Percentiles rank a stretch among this genome's conserved stretches.
Evolutionary conservation across 1,284 basidiomycete genomes (phyloP).

Genomic region (Mycena sp.): DNA sequence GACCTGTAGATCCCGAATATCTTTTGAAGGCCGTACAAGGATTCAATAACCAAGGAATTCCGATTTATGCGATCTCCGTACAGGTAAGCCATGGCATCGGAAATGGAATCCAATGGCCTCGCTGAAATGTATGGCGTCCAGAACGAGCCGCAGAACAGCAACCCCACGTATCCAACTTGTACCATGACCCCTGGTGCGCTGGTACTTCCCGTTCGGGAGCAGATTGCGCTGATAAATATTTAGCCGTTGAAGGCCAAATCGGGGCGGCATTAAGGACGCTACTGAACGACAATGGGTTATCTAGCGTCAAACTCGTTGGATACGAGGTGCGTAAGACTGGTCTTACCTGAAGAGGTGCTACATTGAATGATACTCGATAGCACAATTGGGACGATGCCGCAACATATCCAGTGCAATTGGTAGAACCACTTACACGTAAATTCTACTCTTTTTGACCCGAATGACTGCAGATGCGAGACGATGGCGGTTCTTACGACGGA

Average conservation of each 20-base stretch:
- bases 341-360: background rate
- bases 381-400: slow-evolving; percentile 64
- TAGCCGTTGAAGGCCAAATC: slow-evolving; percentile 55
- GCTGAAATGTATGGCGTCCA: no score
- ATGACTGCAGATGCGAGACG: slow-evolving; percentile 46
- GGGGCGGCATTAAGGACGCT: slow-evolving; percentile 53
- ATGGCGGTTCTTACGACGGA: slow-evolving; percentile 54
- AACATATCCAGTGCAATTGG: slow-evolving; percentile 54
- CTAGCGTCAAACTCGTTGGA: slow-evolving; percentile 57
- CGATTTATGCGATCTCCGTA: slow-evolving; percentile 58
- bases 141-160: slow-evolving; percentile 63
- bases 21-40: slow-evolving; percentile 64
- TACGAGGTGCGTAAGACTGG: slow-evolving; percentile 40
- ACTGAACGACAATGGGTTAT: slow-evolving; percentile 58
- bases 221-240: background rate
- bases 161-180: slow-evolving; percentile 59
- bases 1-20: slow-evolving; percentile 55
- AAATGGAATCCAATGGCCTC: background rate
- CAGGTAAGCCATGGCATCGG: slow-evolving; percentile 40
- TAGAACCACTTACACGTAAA: background rate
- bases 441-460: background rate
- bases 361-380: slow-evolving; percentile 32
- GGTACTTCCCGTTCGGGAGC: background rate
- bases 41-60: slow-evolving; percentile 56
- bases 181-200: slow-evolving; percentile 45